A percentile compares a stretch with the other conserved stretches of the same genome.
Evolutionary conservation across 148 eudicot genomes (phyloP).

Genomic region (Euryodendron excelsum): DNA sequence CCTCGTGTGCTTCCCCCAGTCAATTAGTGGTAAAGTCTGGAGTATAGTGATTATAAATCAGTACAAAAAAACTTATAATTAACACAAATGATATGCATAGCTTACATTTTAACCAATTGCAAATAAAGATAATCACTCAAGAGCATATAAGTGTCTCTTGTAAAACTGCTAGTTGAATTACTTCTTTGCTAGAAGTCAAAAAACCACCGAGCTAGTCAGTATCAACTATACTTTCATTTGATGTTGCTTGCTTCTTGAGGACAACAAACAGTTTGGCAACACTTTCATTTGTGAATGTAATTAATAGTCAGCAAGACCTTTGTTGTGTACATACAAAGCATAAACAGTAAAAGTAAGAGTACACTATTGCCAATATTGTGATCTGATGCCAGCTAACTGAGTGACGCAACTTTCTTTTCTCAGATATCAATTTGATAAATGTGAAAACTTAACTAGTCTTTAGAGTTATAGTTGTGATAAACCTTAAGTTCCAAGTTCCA

Average conservation of each 20-base stretch:
- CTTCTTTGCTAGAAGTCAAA: background rate
- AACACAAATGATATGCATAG: conserved; percentile 13
- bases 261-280: background rate
- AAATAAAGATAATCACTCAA: background rate
- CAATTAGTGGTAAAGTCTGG: conserved; percentile 67
- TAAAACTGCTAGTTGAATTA: background rate
- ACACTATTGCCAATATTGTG: background rate
- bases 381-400: background rate
- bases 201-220: background rate
- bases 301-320: background rate
- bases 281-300: background rate
- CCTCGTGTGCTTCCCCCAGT: conserved; percentile 84
- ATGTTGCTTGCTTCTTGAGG: background rate
- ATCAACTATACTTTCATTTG: background rate
- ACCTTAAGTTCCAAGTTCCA: background rate
- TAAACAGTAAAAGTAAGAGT: background rate
- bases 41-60: conserved; percentile 7
- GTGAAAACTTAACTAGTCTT: background rate
- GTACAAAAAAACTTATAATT: background rate
- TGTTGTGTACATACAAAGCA: background rate
- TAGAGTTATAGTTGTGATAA: background rate
- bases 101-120: background rate
- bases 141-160: background rate
- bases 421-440: background rate
- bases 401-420: background rate